phyloP scores from a whole-genome alignment of 495 filamentous ascomycete genomes.

The Hypoxylon intermedium region DNA sequence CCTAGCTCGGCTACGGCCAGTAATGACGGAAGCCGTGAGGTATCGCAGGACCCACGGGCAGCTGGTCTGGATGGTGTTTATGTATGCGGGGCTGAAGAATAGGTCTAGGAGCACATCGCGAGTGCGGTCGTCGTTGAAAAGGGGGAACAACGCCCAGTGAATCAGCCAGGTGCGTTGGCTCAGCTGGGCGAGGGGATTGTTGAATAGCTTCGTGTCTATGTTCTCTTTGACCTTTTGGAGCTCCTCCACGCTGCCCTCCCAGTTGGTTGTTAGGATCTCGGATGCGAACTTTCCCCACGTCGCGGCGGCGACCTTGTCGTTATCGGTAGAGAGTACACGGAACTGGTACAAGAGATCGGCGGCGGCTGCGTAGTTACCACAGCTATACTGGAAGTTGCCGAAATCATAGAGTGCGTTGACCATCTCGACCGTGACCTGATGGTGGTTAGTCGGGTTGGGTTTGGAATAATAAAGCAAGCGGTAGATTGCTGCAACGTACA shows the following conservation, averaged over 20 bases:
- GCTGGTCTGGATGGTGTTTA: slow-evolving; percentile 98
- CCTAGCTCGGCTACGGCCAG: slow-evolving; percentile 82
- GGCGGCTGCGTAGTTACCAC: slow-evolving; percentile 87
- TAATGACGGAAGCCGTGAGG: slow-evolving; percentile 93
- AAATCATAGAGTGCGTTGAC: slow-evolving; percentile 93
- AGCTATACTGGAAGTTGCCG: slow-evolving; percentile 95
- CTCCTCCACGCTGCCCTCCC: slow-evolving; percentile 96
- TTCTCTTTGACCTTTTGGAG: slow-evolving; percentile 89
- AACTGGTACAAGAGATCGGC: slow-evolving; percentile 93
- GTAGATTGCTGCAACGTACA: slow-evolving; percentile 52
- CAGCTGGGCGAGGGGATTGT: slow-evolving; percentile 92
- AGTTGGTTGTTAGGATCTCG: slow-evolving; percentile 90
- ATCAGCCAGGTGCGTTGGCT: slow-evolving; percentile 95
- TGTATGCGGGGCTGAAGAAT: slow-evolving; percentile 94
- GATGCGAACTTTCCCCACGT: slow-evolving; percentile 96
- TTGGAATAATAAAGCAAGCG: not conserved
- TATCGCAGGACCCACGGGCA: slow-evolving; percentile 98
- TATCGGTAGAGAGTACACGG: slow-evolving; percentile 95
- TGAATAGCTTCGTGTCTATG: slow-evolving; percentile 91
- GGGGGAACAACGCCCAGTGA: slow-evolving; percentile 98
- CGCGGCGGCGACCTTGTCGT: slow-evolving; percentile 91
- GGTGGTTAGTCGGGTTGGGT: too few relatives aligned
- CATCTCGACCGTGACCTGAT: slow-evolving; percentile 85
- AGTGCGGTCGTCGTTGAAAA: slow-evolving; percentile 95
- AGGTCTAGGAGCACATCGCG: slow-evolving; percentile 90